Percentiles rank a stretch among this genome's conserved stretches.
phyloP scores from a whole-genome alignment of 164 flowering plant genomes.

The Brasenia schreberi region DNA sequence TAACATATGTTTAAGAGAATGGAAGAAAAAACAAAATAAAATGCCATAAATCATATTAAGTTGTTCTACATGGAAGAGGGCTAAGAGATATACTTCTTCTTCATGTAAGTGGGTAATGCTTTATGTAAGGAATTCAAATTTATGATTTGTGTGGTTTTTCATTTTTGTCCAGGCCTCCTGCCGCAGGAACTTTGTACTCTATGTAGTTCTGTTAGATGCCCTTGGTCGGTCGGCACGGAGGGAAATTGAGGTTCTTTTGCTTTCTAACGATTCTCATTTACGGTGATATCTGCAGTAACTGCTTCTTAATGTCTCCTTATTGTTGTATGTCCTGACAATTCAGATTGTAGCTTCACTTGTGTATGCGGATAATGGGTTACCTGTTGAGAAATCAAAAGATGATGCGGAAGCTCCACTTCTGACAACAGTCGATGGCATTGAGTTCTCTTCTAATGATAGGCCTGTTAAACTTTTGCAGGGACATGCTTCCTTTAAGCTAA shows the following conservation, averaged over 20 bases:
- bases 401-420: constrained; percentile 78
- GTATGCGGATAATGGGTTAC: constrained; percentile 53
- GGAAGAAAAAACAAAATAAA: too few relatives aligned
- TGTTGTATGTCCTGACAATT: background rate
- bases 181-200: constrained; percentile 65
- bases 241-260: constrained; percentile 47
- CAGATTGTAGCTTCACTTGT: constrained; percentile 75
- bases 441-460: constrained; percentile 51
- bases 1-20: too few relatives aligned
- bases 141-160: too few relatives aligned
- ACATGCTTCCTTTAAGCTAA: constrained; percentile 78
- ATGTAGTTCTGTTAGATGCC: constrained; percentile 50
- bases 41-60: too few relatives aligned
- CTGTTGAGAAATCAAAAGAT: constrained; percentile 49
- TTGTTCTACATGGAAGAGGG: too few relatives aligned
- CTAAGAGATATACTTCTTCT: too few relatives aligned
- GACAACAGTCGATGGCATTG: constrained; percentile 65
- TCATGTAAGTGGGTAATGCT: too few relatives aligned
- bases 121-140: too few relatives aligned
- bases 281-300: too few relatives aligned
- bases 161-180: constrained; percentile 59
- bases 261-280: too few relatives aligned
- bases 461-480: constrained; percentile 60
- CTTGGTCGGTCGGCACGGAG: constrained; percentile 40
- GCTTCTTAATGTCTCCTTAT: background rate